Percentiles rank a stretch among this genome's conserved stretches.
phyloP scores from a whole-genome alignment of 2,329 filamentous ascomycete genomes.

The Alternaria viburni region DNA sequence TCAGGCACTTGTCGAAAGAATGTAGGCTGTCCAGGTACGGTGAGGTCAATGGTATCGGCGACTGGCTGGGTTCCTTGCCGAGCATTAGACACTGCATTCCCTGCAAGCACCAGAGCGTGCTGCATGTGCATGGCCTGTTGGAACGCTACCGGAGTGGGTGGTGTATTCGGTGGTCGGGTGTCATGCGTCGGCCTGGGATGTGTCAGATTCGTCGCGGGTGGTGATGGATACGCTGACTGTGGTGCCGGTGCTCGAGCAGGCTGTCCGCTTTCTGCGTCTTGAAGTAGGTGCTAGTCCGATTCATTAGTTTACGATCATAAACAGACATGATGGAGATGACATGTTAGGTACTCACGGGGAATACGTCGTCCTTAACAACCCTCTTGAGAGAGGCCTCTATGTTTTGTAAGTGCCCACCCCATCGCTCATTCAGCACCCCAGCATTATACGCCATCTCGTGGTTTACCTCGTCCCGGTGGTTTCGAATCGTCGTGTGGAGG shows the following conservation, averaged over 20 bases:
- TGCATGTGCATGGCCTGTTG: neutral
- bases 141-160: neutral
- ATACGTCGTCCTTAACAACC: neutral
- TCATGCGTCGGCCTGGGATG: neutral
- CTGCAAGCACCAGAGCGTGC: neutral
- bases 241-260: neutral
- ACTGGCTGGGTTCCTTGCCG: neutral
- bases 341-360: neutral
- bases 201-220: neutral
- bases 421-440: accelerated
- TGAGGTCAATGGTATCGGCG: neutral
- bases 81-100: neutral
- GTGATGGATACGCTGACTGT: neutral
- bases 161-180: neutral
- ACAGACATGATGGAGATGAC: neutral
- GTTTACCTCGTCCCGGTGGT: neutral
- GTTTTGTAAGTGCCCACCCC: accelerated
- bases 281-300: neutral
- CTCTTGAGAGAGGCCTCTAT: neutral
- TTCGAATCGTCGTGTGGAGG: neutral
- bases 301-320: neutral
- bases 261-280: neutral
- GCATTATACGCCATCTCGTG: neutral
- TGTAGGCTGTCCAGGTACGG: neutral
- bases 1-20: neutral